These are phyloP conservation scores for Dorcoceras hygrometricum DNA, from an alignment of 257 asterid genomes.

Conservation along the genomic window DNA sequence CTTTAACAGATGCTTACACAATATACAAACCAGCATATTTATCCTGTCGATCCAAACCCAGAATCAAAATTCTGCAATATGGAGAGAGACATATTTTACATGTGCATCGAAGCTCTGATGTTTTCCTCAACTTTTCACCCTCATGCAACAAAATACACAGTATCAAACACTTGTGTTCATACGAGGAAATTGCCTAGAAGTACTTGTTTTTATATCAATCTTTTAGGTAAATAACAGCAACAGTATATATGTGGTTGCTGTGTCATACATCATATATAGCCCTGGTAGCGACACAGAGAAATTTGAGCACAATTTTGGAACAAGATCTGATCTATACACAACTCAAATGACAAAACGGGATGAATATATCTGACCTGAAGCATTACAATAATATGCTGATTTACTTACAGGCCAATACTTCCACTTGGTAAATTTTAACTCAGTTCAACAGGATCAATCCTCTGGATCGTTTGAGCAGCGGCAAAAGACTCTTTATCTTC, in stretches of 20 bases:
- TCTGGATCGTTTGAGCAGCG: slow-evolving; percentile 4
- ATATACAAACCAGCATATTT: background rate
- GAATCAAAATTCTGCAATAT: too few relatives aligned
- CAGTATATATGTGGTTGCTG: background rate
- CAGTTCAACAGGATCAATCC: slow-evolving; percentile 3
- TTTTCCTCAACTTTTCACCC: slow-evolving; percentile 17
- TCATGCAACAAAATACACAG: slow-evolving; percentile 16
- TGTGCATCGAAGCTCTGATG: slow-evolving; percentile 14
- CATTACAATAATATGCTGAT: slow-evolving; percentile 15
- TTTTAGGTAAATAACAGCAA: slow-evolving; percentile 19
- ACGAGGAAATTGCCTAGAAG: slow-evolving; percentile 4
- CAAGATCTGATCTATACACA: slow-evolving; percentile 34
- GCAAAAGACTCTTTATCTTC: slow-evolving; percentile 38
- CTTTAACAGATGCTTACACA: too few relatives aligned
- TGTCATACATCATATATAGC: background rate
- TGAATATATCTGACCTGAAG: slow-evolving; percentile 13
- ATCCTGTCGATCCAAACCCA: background rate
- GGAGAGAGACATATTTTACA: slow-evolving; percentile 20
- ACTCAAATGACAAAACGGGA: slow-evolving; percentile 22
- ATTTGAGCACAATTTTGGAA: background rate
- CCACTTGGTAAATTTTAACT: slow-evolving; percentile 15
- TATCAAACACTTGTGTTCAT: slow-evolving; percentile 8
- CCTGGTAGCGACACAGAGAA: slow-evolving; percentile 1
- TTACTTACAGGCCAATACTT: slow-evolving; percentile 10
- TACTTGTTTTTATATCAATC: slow-evolving; percentile 20